Percentiles rank a stretch among this genome's conserved stretches.
Conservation (phyloP, 108 stramenopile genomes). For the Schizochytrium sp. region DNA sequence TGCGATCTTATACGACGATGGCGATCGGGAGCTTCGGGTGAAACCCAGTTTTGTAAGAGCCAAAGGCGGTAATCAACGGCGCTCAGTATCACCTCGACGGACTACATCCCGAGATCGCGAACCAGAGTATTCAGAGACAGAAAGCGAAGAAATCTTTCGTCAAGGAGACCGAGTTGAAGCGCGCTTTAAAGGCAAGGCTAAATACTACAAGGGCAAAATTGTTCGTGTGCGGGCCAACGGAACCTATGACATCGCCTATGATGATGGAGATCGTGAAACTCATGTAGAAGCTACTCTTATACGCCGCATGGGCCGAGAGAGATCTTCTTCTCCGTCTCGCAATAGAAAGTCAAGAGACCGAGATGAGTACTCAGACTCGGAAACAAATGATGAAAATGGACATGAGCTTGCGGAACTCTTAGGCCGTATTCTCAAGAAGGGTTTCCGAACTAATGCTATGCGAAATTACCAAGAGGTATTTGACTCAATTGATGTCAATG, state of each 20-base stretch:
- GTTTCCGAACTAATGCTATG: background rate
- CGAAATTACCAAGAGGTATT: constrained; percentile 44
- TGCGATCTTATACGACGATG: constrained; percentile 65
- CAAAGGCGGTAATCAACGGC: background rate
- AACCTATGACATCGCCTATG: constrained; percentile 74
- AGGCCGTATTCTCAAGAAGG: constrained; percentile 31
- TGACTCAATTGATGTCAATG: constrained; percentile 27
- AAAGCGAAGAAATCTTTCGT: constrained; percentile 14
- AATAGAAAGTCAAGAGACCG: background rate
- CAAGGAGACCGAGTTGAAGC: constrained; percentile 69
- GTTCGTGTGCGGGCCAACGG: constrained; percentile 68
- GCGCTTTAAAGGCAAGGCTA: constrained; percentile 64
- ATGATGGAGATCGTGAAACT: constrained; percentile 65
- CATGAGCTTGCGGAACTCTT: constrained; percentile 23
- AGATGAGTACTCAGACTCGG: background rate
- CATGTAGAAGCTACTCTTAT: background rate
- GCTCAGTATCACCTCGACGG: no score
- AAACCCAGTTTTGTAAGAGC: constrained; percentile 19
- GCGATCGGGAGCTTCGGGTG: constrained; percentile 59
- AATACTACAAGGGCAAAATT: constrained; percentile 71
- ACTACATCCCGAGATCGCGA: background rate
- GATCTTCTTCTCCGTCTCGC: background rate
- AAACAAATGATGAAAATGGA: background rate
- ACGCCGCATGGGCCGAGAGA: background rate
- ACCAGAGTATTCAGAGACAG: background rate